Base-by-base conservation (phyloP, 768 basidiomycete genomes). In the Pholiota molesta region DNA sequence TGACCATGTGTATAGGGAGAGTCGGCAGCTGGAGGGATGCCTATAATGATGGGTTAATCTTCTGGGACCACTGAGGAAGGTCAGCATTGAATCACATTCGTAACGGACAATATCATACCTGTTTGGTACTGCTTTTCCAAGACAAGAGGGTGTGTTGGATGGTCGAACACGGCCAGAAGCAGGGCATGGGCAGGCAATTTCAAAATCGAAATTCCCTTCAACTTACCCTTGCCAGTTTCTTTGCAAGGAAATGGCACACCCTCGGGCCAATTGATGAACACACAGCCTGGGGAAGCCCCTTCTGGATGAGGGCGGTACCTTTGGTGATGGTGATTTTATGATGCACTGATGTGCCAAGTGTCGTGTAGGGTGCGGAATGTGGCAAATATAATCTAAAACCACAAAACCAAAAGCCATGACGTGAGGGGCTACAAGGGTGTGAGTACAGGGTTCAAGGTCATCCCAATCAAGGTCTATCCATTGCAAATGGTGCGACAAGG, bases 211-310 rank as follows among this genome's bases (percentile, higher is more conserved):
- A 62, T 62, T 13, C 61, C 61, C 44, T 62, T 62, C 11, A 40
- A 42, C 1, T 21, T 9, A 10, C 3, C 17, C 33, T 57, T 57
- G 9, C 17, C 5, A 5, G 23, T n/a, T 10, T 57, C 55, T 8
- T 45, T 44, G 29, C 44, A 51, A 16, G 61, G 56, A 31, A 45
- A 62, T 2, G 55, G 56, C 7, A 58, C 56, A 16, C 54, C 56
- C 23, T 62, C 56, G 6, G 51, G 61, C 56, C 56, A 62, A 16
- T 57, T 58, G 5, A 57, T 5, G 17, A 62, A 9, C 16, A 58
- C 40, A 21, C 31, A 31, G 39, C 56, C 61, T 16, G 61, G 56
- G 3, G 37, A 16, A 62, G 39, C 7, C 17, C 42, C 23, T 54
- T 57, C 61, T 56, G 58, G 3, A 42, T 7, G 3, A 62, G 39